Percentiles rank a stretch among this genome's conserved stretches.
Evolutionary conservation across 2,329 filamentous ascomycete genomes (phyloP).

Genomic region (Trichoderma endophyticum): DNA sequence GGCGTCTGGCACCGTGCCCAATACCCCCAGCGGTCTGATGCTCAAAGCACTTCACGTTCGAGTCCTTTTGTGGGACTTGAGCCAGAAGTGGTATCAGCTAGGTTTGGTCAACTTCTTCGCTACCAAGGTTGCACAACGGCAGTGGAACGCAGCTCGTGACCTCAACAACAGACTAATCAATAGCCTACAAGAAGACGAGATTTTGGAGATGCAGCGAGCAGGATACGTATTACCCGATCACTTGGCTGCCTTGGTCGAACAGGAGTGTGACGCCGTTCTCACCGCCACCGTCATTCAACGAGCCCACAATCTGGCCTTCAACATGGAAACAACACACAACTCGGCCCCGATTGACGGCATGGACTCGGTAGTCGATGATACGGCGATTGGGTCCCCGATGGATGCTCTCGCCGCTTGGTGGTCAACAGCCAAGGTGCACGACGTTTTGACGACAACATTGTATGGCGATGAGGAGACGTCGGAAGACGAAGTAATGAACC

Average conservation of each 20-base stretch:
- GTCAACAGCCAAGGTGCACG: slow-evolving; percentile 71
- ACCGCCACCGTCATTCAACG: slow-evolving; percentile 75
- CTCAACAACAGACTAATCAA: slow-evolving; percentile 43
- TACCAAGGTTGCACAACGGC: slow-evolving; percentile 67
- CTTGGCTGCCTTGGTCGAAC: slow-evolving; percentile 69
- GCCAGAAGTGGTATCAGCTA: slow-evolving; percentile 62
- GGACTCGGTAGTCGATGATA: slow-evolving; percentile 81
- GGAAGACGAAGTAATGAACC: slow-evolving; percentile 51
- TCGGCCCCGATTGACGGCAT: slow-evolving; percentile 65
- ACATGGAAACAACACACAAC: slow-evolving; percentile 69
- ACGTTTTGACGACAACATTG: slow-evolving; percentile 63
- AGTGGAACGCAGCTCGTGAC: slow-evolving; percentile 78
- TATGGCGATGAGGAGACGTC: slow-evolving; percentile 37
- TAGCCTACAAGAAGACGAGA: neutral
- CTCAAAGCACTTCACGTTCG: slow-evolving; percentile 88
- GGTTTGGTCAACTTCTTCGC: slow-evolving; percentile 66
- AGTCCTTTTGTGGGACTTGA: slow-evolving; percentile 78
- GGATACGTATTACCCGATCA: slow-evolving; percentile 68
- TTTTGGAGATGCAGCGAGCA: neutral
- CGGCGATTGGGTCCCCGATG: slow-evolving; percentile 78
- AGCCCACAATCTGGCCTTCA: slow-evolving; percentile 87
- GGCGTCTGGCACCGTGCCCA: slow-evolving; percentile 80
- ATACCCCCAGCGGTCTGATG: slow-evolving; percentile 81
- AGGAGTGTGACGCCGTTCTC: slow-evolving; percentile 79
- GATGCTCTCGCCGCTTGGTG: slow-evolving; percentile 92